These are phyloP conservation scores for Bruguiera hainesii DNA, from an alignment of 441 rosid genomes.

Conservation along the genomic window DNA sequence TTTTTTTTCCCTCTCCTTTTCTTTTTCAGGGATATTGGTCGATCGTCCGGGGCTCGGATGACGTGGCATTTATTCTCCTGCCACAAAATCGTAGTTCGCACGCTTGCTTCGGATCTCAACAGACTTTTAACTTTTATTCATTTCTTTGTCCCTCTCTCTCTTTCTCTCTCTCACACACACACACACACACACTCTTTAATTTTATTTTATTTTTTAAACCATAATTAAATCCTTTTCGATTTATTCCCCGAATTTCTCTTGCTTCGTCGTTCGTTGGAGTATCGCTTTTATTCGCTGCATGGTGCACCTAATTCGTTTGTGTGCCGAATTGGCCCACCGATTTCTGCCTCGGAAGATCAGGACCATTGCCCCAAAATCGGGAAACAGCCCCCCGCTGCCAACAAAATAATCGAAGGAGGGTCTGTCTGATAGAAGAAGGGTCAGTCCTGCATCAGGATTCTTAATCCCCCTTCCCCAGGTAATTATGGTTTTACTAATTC, in stretches of 20 bases:
- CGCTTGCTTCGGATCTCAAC: conserved; percentile 15
- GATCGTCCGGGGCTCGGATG: neutral
- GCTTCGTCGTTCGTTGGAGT: neutral
- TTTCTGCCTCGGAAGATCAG: conserved; percentile 6
- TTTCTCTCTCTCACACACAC: neutral
- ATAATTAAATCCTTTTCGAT: neutral
- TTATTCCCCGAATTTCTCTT: too few species aligned
- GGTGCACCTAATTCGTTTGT: neutral
- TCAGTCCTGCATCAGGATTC: too few species aligned
- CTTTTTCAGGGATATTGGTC: neutral
- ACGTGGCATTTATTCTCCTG: conserved; percentile 5
- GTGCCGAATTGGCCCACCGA: neutral
- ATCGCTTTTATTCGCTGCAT: conserved; percentile 1
- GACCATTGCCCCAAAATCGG: conserved; percentile 3
- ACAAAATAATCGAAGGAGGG: too few species aligned
- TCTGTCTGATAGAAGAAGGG: too few species aligned
- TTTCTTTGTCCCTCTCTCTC: neutral
- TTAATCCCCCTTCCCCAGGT: too few species aligned
- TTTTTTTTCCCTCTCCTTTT: too few species aligned
- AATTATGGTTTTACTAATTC: too few species aligned
- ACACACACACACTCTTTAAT: too few species aligned
- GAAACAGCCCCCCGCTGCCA: too few species aligned
- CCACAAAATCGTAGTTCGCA: conserved; percentile 7
- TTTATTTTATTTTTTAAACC: too few species aligned
- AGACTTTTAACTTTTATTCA: too few species aligned